These are phyloP conservation scores for Suillus placidus DNA, from an alignment of 768 basidiomycete species.

Conservation along the genomic window DNA sequence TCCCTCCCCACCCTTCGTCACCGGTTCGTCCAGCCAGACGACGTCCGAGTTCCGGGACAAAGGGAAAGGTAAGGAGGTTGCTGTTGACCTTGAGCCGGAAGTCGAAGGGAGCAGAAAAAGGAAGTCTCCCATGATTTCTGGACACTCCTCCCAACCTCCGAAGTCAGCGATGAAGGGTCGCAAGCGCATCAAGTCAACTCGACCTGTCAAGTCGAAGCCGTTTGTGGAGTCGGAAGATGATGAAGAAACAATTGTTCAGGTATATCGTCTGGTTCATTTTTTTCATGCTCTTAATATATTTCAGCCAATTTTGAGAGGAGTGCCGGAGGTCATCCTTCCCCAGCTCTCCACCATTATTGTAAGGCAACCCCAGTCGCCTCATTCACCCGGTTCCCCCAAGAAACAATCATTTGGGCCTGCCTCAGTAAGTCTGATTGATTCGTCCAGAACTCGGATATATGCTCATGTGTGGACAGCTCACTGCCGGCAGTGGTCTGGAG, in stretches of 20 bases:
- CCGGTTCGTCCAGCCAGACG: fast-evolving
- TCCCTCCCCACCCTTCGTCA: no score
- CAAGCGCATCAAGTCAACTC: not conserved
- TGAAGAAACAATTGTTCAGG: not conserved
- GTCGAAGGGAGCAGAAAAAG: no score
- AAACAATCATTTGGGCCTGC: not conserved
- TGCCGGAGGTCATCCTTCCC: not conserved
- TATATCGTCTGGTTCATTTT: not conserved
- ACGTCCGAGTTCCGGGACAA: no score
- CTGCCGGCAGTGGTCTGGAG: no score
- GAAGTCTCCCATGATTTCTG: not conserved
- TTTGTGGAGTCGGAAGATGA: not conserved
- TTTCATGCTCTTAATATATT: not conserved
- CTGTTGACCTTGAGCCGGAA: no score
- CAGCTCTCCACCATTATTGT: not conserved
- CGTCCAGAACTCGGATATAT: no score
- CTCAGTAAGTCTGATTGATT: not conserved
- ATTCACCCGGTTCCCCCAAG: not conserved
- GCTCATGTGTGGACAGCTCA: no score
- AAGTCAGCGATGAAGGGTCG: not conserved
- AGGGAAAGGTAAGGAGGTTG: no score
- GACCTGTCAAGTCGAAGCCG: fast-evolving
- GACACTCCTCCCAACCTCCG: not conserved
- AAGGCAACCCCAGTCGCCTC: fast-evolving
- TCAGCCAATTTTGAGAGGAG: not conserved